Base-by-base conservation (phyloP, 257 asterid species). In the Solanum peruvianum region DNA sequence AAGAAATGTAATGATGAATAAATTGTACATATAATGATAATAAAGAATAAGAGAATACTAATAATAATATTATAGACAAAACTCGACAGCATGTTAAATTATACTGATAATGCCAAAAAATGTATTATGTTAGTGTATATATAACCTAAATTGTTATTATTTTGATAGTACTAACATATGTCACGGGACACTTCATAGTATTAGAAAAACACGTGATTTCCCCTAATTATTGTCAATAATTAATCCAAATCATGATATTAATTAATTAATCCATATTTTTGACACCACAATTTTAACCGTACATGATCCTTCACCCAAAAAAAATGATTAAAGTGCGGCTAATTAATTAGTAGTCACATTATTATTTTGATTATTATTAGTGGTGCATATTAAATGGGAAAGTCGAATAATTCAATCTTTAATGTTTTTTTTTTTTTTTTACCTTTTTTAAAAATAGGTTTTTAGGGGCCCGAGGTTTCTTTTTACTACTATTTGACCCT, bases 391-490 rank as follows among this genome's bases (percentile, higher is more conserved):
- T 31, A 72, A 86, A 87, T 82, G 82, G 73, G 86, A 88, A 86
- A 82, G 82, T 71, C 88, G 82, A 78, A 83, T 86, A 87, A 90
- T 76, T 64, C 71, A n/a, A 11, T n/a, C 71, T n/a, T 64, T 64
- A 64, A 64, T 64, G 64, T 7, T 18, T n/a, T 33, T 33, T 18
- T 64, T 33, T 18, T 62, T 5, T 4, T 64, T 66, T 86, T 85
- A 47, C 21, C 69, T 18, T 82, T n/a, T 90, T 25, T 11, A 78
- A 71, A 69, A 85, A 52, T 87, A 71, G 60, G 20, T 78, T 91
- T 93, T 93, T 93, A 91, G 93, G 94, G 96, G 94, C 94, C 96
- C 96, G 93, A 93, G 92, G 89, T 87, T 87, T 77, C 69, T 85
- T 90, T 78, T 87, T 87, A 87, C 87, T 70, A 86, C 93, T 85